A percentile compares a stretch with the other conserved stretches of the same genome.
Evolutionary conservation across 2,329 filamentous ascomycete genomes (phyloP).

Genomic region (Scedosporium dehoogii): DNA sequence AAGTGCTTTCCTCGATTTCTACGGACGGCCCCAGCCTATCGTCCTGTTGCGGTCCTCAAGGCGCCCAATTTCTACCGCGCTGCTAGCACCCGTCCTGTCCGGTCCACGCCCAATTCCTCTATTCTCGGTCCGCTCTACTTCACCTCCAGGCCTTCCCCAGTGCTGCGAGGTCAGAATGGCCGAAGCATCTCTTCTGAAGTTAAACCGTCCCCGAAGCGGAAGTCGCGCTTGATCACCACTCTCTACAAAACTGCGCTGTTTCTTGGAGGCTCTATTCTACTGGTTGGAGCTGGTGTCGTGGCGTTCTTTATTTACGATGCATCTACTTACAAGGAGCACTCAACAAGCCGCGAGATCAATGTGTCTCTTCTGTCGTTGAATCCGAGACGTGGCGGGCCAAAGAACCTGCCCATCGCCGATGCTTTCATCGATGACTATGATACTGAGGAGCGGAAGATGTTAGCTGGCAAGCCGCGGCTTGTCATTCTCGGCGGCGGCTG

Average conservation of each 20-base stretch:
- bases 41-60: background rate
- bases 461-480: slow-evolving; percentile 82
- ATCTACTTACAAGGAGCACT: slow-evolving; percentile 71
- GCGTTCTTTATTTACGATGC: slow-evolving; percentile 93
- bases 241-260: slow-evolving; percentile 60
- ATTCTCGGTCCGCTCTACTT: background rate
- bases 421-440: slow-evolving; percentile 86
- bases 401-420: slow-evolving; percentile 88
- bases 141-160: background rate
- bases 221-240: slow-evolving; percentile 42
- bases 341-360: slow-evolving; percentile 59
- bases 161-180: background rate
- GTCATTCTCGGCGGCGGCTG: slow-evolving; percentile 92
- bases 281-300: slow-evolving; percentile 59
- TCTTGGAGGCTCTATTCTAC: slow-evolving; percentile 64
- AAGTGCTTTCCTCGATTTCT: background rate
- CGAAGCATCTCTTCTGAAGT: background rate
- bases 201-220: slow-evolving; percentile 24
- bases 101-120: background rate
- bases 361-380: slow-evolving; percentile 78
- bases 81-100: background rate
- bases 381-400: slow-evolving; percentile 76
- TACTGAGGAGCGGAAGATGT: slow-evolving; percentile 52
- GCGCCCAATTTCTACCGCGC: background rate
- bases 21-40: background rate